Base-by-base conservation (phyloP, 108 stramenopile genomes). In the Cyclotella kingstonii region DNA sequence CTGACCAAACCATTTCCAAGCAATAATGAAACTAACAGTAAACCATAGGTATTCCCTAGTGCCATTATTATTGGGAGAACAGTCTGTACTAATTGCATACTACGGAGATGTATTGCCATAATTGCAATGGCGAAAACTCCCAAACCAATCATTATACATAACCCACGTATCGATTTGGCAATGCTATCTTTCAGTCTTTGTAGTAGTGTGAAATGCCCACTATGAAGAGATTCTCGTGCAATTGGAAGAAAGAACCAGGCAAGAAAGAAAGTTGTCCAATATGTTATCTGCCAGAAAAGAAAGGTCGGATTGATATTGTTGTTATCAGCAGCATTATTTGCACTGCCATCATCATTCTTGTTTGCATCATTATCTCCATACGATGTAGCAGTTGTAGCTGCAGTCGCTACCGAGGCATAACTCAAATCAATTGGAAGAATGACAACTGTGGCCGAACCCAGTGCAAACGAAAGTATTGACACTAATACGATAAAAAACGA, bases 21-120 rank as follows among this genome's bases (percentile, higher is more conserved):
- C 10, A 89, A 61, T 11, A 90, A 54, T 33, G 81, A 72, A 8
- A 90, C 83, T 49, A 93, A 62, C 45, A 93, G 58, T 30, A 93
- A 73, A 19, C 91, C 91, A 56, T 93, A 93, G 1, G 91, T 93
- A 60, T 93, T 93, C 11, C 85, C 84, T 62, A 82, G 31, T 2
- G 89, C 87, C 87, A 93, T 93, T 17, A 91, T 27, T 12, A 89
- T 76, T 0, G 84, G 84, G 28, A 81, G 15, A 4, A 77, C 54
- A n/a, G 57, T 54, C 30, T 48, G 22, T 9, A 77, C 35, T 17
- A 73, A 30, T 38, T 70, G 50, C 1, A 77, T 35, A 28, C 40
- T 44, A 28, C 68, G 53, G 62, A 81, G 35, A 60, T 78, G 69
- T 21, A 68, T 52, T 4, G 64, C 71, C 66, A 75, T 81, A 42